Base-by-base conservation (phyloP, 257 asterid genomes). In the Linaria vulgaris region DNA sequence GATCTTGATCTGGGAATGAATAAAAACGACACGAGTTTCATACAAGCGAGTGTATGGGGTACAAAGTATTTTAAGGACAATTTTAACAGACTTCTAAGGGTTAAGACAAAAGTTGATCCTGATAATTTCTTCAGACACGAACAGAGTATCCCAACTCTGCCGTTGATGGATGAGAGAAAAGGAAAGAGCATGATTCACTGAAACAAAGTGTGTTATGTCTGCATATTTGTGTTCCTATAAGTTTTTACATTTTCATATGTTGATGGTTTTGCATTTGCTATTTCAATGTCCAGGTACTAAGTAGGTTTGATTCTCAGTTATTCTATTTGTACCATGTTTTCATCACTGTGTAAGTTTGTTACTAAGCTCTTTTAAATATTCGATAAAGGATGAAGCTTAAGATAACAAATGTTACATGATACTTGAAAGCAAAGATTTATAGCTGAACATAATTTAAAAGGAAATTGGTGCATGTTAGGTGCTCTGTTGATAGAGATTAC, bases 1-100 rank as follows among this genome's bases (percentile, higher is more conserved):
- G 92, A 85, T 78, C 86, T 85, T 13, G 88, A 85, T 64, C 56
- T 85, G 43, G 92, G 92, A 14, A 64, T 55, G 70, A 80, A 78
- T 63, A 57, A 55, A 30, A 76, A 69, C 34, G 82, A 61, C 9
- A 50, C 86, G 39, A 73, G 77, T 53, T 65, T 80, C 31, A 64
- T 69, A 0, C 64, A 80, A 39, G 83, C 94, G 0, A 76, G 84
- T 45, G 49, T 24, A 25, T 85, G 94, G 94, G 94, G 94, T 8
- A 50, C 63, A 15, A 82, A 72, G 24, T 85, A 85, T 41, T 86
- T 69, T 58, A 76, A 82, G 55, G 78, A 57, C 61, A 86, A 86
- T 55, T 86, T 82, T 24, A 50, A 25, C 34, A 84, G 82, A 69
- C 61, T 86, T 0, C 81, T 82, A 19, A 43, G 27, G 12, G 82